Evolutionary conservation across 345 rosid genomes (phyloP), one percentile per base, ranked within the genome.

Genomic region (Draba incana): DNA sequence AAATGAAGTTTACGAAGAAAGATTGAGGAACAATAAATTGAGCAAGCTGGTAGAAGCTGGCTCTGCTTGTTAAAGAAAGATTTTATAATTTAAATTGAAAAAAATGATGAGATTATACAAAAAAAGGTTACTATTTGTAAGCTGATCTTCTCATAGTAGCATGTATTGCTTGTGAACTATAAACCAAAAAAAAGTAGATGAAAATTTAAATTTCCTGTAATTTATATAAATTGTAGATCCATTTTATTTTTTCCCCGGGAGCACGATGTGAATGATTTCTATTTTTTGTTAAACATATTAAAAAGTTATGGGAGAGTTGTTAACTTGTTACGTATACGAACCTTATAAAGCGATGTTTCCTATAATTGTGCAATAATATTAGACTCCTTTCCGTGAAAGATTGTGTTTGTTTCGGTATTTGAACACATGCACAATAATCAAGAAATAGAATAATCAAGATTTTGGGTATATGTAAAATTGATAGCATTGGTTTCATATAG

Each of bases 1-100:
- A 46, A 80, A 69, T 63, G 89, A 86, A 48, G 80, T 71, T 16
- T 64, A 79, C 49, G 78, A 87, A 10, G 96, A 92, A 69, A 84
- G 90, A 78, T 69, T 92, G 80, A 87, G 81, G 75, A 78, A 84
- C 76, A 84, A 81, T 80, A 92, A 92, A 70, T 33, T 89, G 64
- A 66, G 78, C 80, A 86, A 89, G 79, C 82, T 92, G 68, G 85
- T 92, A 7, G 96, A 86, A 72, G 86, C 81, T 41, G 88, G 81
- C 28, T 68, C 82, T 48, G 89, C 87, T 8, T 83, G 75, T 54
- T 79, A 79, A 45, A 51, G 20, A 73, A 41, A 66, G 1, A 42
- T 48, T 72, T 31, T 12, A 39, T 24, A 1, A 25, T 44, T 62
- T 23, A 64, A 64, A 48, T 57, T 39, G 14, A 42, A 58, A 42